Evolutionary conservation across 345 rosid genomes (phyloP).

Genomic region (Anastatica hierochuntica): DNA sequence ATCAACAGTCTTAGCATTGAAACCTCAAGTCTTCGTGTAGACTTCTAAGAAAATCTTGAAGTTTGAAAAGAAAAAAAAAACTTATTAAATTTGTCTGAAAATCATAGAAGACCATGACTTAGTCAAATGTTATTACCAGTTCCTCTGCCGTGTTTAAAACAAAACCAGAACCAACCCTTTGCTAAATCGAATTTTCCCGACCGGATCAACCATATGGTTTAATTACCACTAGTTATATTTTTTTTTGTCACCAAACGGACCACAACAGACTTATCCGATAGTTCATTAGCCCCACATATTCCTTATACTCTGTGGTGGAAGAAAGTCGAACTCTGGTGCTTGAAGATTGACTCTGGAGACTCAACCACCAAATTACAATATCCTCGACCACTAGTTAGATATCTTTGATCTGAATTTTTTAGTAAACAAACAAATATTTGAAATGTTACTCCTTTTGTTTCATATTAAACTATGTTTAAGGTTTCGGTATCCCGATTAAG

Average conservation of each 20-base stretch:
- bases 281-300: no score
- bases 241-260: background rate
- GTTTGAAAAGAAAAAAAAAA: background rate
- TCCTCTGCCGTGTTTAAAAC: constrained; percentile 18
- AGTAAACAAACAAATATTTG: no score
- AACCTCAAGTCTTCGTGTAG: constrained; percentile 24
- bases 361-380: no score
- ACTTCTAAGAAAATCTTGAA: constrained; percentile 20
- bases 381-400: no score
- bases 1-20: constrained; percentile 17
- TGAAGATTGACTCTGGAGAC: no score
- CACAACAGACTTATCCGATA: no score
- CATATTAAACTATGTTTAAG: no score
- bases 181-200: constrained; percentile 10
- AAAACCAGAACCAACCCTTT: constrained; percentile 1
- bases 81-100: background rate
- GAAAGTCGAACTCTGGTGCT: no score
- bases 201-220: constrained; percentile 23
- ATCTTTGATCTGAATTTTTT: no score
- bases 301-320: no score
- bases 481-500: no score
- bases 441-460: no score
- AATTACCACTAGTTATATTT: background rate
- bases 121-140: constrained; percentile 22
- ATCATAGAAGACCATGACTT: constrained; percentile 28